A percentile compares a stretch with the other conserved stretches of the same genome.
Evolutionary conservation across 495 filamentous ascomycete genomes (phyloP).

Genomic region (Aspergillus baeticus): DNA sequence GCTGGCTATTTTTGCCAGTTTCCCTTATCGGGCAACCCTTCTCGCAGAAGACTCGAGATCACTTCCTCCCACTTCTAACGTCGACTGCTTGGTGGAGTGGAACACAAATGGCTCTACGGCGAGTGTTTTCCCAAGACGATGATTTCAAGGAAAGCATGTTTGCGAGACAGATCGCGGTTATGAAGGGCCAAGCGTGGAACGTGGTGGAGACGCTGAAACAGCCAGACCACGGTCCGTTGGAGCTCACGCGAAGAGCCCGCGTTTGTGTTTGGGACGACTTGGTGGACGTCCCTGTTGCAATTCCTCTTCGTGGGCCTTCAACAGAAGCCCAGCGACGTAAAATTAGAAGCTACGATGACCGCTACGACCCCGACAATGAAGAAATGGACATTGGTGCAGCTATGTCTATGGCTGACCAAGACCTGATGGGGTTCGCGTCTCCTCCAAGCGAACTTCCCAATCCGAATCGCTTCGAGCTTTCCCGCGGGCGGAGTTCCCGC

Average conservation of each 20-base stretch:
- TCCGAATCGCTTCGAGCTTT: slow-evolving; percentile 81
- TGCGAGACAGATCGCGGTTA: slow-evolving; percentile 91
- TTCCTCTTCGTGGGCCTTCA: slow-evolving; percentile 80
- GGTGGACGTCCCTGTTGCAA: slow-evolving; percentile 91
- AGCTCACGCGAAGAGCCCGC: slow-evolving; percentile 83
- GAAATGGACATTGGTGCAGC: slow-evolving; percentile 90
- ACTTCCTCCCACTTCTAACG: slow-evolving; percentile 90
- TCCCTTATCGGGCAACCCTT: slow-evolving; percentile 96
- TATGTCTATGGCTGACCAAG: slow-evolving; percentile 59
- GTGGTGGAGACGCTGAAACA: slow-evolving; percentile 96
- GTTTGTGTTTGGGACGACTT: slow-evolving; percentile 98
- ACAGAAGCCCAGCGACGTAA: slow-evolving; percentile 69
- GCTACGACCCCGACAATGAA: slow-evolving; percentile 55
- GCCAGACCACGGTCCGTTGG: slow-evolving; percentile 86
- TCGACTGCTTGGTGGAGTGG: slow-evolving; percentile 96
- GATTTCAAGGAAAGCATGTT: slow-evolving; percentile 99
- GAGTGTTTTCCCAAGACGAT: slow-evolving; percentile 83
- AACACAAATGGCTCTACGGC: slow-evolving; percentile 80
- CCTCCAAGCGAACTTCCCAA: slow-evolving; percentile 70
- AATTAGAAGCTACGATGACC: slow-evolving; percentile 32
- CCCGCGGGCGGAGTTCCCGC: slow-evolving; percentile 50
- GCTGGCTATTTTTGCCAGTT: slow-evolving; percentile 96
- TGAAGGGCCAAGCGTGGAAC: slow-evolving; percentile 99
- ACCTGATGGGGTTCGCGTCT: slow-evolving; percentile 71
- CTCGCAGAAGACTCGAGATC: slow-evolving; percentile 84